Percentiles rank a stretch among this genome's conserved stretches.
Evolutionary conservation across 192 early-diverging fungal species (phyloP).

Genomic region (Backusella mclennaniae): DNA sequence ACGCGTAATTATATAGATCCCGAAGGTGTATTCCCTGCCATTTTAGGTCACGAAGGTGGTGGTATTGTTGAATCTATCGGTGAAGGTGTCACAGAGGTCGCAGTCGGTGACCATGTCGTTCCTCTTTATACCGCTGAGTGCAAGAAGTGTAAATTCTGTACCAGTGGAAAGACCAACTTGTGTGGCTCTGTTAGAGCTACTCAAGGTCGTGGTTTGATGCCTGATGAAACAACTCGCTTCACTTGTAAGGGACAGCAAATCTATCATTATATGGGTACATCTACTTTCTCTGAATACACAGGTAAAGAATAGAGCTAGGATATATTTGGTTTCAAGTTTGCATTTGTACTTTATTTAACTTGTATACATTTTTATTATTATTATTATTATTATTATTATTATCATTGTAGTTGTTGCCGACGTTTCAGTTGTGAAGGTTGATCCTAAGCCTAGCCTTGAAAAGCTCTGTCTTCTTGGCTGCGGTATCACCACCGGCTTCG

Average conservation of each 20-base stretch:
- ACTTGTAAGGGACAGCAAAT: slow-evolving; percentile 85
- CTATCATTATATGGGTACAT: slow-evolving; percentile 96
- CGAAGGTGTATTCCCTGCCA: slow-evolving; percentile 87
- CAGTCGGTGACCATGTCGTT: slow-evolving; percentile 93
- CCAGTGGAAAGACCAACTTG: slow-evolving; percentile 94
- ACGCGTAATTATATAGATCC: slow-evolving; percentile 50
- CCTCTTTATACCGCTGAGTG: slow-evolving; percentile 93
- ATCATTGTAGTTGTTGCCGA: slow-evolving; percentile 68
- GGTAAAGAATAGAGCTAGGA: slow-evolving; percentile 29
- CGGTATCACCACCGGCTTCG: slow-evolving; percentile 96
- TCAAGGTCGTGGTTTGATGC: slow-evolving; percentile 95
- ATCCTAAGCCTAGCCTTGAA: slow-evolving; percentile 74
- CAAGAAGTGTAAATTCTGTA: slow-evolving; percentile 96
- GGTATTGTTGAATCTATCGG: slow-evolving; percentile 96
- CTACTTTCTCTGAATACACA: slow-evolving; percentile 96
- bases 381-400: neutral
- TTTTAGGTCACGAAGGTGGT: slow-evolving; percentile 95
- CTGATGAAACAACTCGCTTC: slow-evolving; percentile 89
- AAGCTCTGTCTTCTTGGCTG: slow-evolving; percentile 93
- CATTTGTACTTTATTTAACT: neutral
- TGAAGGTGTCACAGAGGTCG: slow-evolving; percentile 89
- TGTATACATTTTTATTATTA: neutral
- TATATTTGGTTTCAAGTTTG: neutral
- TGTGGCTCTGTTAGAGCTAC: slow-evolving; percentile 89
- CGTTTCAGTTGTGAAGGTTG: slow-evolving; percentile 90